A percentile compares a stretch with the other conserved stretches of the same genome.
phyloP scores from a whole-genome alignment of 2,329 filamentous ascomycete species.

The Penicillium sp. region DNA sequence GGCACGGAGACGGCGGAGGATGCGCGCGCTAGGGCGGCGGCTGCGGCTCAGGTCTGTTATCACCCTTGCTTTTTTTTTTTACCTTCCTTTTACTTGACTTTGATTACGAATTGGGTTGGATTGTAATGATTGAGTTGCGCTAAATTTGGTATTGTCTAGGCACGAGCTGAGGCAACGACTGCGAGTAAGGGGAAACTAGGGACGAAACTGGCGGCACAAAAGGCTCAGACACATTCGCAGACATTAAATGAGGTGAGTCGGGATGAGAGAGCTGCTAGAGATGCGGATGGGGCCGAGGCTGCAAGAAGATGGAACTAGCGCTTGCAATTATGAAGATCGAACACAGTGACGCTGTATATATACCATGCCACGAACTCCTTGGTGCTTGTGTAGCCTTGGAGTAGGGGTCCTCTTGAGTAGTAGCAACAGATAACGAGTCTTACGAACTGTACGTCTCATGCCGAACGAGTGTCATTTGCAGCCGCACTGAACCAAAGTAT shows the following conservation, averaged over 20 bases:
- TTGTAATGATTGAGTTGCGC: neutral
- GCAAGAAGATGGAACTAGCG: conserved; percentile 62
- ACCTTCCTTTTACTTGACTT: neutral
- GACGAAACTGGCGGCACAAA: conserved; percentile 74
- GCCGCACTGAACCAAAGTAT: conserved; percentile 10
- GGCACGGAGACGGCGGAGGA: conserved; percentile 38
- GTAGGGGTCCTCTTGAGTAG: neutral
- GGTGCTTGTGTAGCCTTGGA: neutral
- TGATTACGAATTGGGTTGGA: neutral
- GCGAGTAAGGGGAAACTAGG: conserved; percentile 68
- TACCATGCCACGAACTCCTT: neutral
- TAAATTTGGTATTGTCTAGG: conserved; percentile 52
- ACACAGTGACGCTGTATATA: neutral
- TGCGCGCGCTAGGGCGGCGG: conserved; percentile 74
- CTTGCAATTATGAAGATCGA: neutral
- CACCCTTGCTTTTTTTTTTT: neutral
- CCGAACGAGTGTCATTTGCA: neutral
- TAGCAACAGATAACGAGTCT: neutral
- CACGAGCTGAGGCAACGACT: conserved; percentile 63
- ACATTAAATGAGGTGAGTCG: conserved; percentile 71
- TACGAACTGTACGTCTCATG: neutral
- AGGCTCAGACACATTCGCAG: conserved; percentile 71
- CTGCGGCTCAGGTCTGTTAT: conserved; percentile 75
- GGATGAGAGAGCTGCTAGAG: conserved; percentile 67
- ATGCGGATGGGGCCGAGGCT: conserved; percentile 68